Conservation (phyloP, 2,329 filamentous ascomycete genomes). For the Penicillium palitans region DNA sequence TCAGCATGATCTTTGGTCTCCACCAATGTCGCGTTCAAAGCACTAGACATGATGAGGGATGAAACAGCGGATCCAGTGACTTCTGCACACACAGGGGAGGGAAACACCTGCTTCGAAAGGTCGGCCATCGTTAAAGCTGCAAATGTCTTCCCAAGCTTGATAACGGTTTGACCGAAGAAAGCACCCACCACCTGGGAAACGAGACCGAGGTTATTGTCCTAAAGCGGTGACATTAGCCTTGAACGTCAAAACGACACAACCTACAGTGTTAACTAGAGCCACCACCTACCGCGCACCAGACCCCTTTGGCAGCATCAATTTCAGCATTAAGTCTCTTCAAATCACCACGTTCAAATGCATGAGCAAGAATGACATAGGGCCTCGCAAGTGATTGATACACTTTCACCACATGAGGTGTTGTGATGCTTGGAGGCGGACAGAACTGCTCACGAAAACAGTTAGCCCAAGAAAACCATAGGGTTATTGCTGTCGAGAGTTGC, state of each 20-base stretch:
- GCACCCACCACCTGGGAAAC: slow-evolving; percentile 67
- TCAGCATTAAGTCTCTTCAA: slow-evolving; percentile 64
- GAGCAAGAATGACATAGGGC: slow-evolving; percentile 69
- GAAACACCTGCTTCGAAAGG: slow-evolving; percentile 39
- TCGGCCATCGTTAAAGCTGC: slow-evolving; percentile 59
- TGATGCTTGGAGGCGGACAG: slow-evolving; percentile 57
- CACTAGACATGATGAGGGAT: slow-evolving; percentile 52
- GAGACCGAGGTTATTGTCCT: slow-evolving; percentile 72
- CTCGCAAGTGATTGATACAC: slow-evolving; percentile 61
- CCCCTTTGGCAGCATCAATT: slow-evolving; percentile 56
- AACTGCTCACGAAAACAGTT: slow-evolving; percentile 34
- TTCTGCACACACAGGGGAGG: slow-evolving; percentile 24
- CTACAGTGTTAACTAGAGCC: background rate
- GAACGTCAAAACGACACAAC: background rate
- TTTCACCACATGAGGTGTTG: slow-evolving; percentile 55
- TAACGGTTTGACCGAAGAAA: slow-evolving; percentile 74
- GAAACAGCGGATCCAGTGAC: slow-evolving; percentile 40
- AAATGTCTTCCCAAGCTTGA: slow-evolving; percentile 72
- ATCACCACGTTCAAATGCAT: slow-evolving; percentile 64
- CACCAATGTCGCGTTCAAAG: slow-evolving; percentile 54
- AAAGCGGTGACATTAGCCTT: slow-evolving; percentile 15
- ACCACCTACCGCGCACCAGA: slow-evolving; percentile 61
- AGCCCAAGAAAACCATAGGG: background rate
- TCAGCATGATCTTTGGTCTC: slow-evolving; percentile 40
- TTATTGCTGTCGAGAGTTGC: background rate